phyloP scores from a whole-genome alignment of 306 rosid species.

The Heteromeles arbutifolia region DNA sequence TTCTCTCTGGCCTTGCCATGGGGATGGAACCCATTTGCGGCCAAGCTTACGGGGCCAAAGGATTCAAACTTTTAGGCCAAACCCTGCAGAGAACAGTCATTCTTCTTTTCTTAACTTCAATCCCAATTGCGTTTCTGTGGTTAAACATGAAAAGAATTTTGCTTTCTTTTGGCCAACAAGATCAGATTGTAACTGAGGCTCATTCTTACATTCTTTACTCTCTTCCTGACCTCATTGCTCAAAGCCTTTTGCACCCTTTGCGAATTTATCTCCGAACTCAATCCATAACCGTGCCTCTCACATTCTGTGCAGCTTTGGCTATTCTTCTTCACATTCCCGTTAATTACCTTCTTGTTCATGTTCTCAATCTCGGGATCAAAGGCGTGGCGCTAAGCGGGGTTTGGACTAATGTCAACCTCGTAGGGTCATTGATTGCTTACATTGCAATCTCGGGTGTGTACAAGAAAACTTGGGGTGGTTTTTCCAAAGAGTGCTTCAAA shows the following conservation, averaged over 20 bases:
- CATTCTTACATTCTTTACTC: constrained; percentile 62
- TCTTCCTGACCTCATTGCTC: constrained; percentile 78
- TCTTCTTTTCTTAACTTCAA: constrained; percentile 57
- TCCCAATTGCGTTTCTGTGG: constrained; percentile 56
- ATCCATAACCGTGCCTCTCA: constrained; percentile 72
- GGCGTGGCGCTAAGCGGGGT: constrained; percentile 75
- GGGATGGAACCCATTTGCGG: constrained; percentile 98
- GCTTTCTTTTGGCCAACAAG: constrained; percentile 56
- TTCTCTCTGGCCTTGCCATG: constrained; percentile 85
- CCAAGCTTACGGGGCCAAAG: constrained; percentile 87
- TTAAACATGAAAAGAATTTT: constrained; percentile 56
- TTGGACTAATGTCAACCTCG: constrained; percentile 75
- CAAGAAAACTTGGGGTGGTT: constrained; percentile 57
- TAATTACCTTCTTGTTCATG: constrained; percentile 62
- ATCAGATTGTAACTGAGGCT: constrained; percentile 54
- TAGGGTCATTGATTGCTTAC: constrained; percentile 46
- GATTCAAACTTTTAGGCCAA: constrained; percentile 66
- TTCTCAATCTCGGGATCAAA: constrained; percentile 47
- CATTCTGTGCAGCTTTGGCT: constrained; percentile 52
- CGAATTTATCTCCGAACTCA: constrained; percentile 74
- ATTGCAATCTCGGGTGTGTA: constrained; percentile 46
- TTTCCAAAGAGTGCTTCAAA: constrained; percentile 40
- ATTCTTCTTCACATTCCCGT: constrained; percentile 71
- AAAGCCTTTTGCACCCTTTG: constrained; percentile 63
- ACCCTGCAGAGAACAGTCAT: constrained; percentile 60